Base-by-base conservation (phyloP, 164 flowering plant species). In the Cinnamomum micranthum region DNA sequence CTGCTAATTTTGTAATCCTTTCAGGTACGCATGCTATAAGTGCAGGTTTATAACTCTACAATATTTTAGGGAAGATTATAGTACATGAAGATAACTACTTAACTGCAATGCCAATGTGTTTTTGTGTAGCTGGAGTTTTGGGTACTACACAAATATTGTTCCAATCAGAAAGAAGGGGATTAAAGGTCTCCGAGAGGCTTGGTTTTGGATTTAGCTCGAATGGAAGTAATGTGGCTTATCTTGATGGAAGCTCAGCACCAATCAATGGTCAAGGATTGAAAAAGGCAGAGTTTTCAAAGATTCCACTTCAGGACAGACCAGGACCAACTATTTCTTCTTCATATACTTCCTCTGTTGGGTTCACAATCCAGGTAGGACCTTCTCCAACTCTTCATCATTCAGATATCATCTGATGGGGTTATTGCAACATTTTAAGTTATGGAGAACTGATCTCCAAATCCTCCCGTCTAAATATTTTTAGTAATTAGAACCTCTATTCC, bases 271-370 rank as follows among this genome's bases (percentile, higher is more conserved):
- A 63, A 71, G 91, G 88, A 65, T 66, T 88, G 70, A 76, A 75
- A n/a, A 77, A 68, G 69, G 81, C 77, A 33, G 80, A 82, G 50
- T 68, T 88, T 50, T 78, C 81, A 5, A 69, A 77, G 22, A 67
- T 81, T 70, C 85, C 88, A 2, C 84, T 85, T 77, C 77, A 83
- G 74, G 84, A 84, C 66, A 79, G 89, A 41, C 91, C 91, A 25
- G 91, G 91, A 25, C 91, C 91, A 27, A 77, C 88, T n/a, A 88
- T 88, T 65, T 79, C 89, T 73, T 84, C 89, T 41, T 79, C 89
- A 6, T 83, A 80, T 75, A 81, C 87, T 62, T 87, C 88, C 70
- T 85, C 90, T 33, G 76, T 81, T 84, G 89, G 90, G 64, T 88
- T 86, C 81, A 81, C 90, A 67, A 83, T 88, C 62, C 90, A 88